Evolutionary conservation across 768 basidiomycete species (phyloP).

Genomic region (Kockovaella imperatae): DNA sequence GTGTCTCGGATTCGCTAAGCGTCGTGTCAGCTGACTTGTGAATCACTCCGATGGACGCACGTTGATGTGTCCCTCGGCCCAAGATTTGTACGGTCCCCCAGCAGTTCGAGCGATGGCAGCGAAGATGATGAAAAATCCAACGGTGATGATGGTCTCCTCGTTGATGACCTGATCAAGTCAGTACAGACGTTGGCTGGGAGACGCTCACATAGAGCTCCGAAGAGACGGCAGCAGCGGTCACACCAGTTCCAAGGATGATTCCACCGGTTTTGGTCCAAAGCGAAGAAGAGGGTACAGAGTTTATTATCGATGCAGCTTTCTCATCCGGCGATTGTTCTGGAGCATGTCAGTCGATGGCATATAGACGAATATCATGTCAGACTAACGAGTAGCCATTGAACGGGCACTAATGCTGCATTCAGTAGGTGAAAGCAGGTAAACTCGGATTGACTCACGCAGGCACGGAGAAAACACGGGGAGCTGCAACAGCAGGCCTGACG

Average conservation of each 20-base stretch:
- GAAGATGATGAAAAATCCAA: slow-evolving; percentile 75
- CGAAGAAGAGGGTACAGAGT: slow-evolving; percentile 66
- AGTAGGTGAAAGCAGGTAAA: background rate
- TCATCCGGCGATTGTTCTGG: slow-evolving; percentile 64
- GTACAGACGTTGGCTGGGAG: background rate
- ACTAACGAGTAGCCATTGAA: slow-evolving; percentile 16
- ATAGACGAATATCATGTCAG: no score
- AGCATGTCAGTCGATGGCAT: background rate
- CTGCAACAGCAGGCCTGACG: slow-evolving; percentile 10
- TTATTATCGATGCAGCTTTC: slow-evolving; percentile 81
- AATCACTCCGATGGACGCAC: slow-evolving; percentile 22
- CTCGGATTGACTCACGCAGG: slow-evolving; percentile 12
- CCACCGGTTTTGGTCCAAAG: slow-evolving; percentile 92
- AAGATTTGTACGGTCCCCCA: slow-evolving; percentile 79
- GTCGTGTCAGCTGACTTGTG: background rate
- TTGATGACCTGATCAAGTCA: slow-evolving; percentile 57
- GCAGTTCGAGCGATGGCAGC: slow-evolving; percentile 60
- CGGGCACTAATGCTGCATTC: slow-evolving; percentile 5
- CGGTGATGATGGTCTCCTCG: slow-evolving; percentile 84
- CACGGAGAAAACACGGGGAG: slow-evolving; percentile 12
- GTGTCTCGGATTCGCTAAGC: slow-evolving; percentile 62
- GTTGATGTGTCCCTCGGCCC: slow-evolving; percentile 82
- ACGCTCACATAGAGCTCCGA: slow-evolving; percentile 75
- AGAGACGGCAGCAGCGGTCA: slow-evolving; percentile 84
- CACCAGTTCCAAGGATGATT: slow-evolving; percentile 80